Conservation (phyloP, 2,329 filamentous ascomycete genomes). For the Trichoderma breve region DNA sequence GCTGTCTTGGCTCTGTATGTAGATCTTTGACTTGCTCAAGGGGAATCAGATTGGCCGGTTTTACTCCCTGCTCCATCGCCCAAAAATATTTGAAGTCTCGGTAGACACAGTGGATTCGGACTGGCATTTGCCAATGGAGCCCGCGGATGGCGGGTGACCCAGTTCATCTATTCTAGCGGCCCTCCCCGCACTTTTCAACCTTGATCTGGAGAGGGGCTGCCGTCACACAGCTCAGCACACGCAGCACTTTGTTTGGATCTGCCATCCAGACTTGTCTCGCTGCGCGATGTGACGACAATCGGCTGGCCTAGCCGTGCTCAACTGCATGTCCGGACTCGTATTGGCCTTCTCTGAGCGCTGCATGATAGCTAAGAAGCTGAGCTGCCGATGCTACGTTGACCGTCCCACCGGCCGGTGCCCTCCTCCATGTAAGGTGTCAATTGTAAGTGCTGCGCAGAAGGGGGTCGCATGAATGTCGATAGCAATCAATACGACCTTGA, state of each 20-base stretch:
- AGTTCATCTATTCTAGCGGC: background rate
- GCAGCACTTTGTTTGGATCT: background rate
- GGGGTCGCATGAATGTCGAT: background rate
- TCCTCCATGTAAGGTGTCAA: background rate
- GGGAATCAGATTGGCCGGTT: background rate
- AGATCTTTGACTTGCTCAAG: background rate
- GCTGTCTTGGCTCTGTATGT: background rate
- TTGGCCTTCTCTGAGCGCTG: background rate
- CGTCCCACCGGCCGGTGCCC: background rate
- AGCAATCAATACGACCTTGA: constrained; percentile 2
- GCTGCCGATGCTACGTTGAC: background rate
- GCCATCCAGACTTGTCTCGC: background rate
- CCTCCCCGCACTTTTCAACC: constrained; percentile 12
- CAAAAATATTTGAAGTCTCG: background rate
- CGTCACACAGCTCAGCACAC: background rate
- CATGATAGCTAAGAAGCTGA: background rate
- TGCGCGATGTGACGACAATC: constrained; percentile 11
- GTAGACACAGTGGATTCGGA: background rate
- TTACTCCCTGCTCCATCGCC: background rate
- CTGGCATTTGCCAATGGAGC: background rate
- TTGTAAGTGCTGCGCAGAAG: background rate
- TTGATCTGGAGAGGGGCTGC: background rate
- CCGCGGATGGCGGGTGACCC: constrained; percentile 6
- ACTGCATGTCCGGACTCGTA: background rate
- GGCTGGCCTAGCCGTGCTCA: background rate